Base-by-base conservation (phyloP, 805 yeast genomes). In the Lipomyces lipofer region DNA sequence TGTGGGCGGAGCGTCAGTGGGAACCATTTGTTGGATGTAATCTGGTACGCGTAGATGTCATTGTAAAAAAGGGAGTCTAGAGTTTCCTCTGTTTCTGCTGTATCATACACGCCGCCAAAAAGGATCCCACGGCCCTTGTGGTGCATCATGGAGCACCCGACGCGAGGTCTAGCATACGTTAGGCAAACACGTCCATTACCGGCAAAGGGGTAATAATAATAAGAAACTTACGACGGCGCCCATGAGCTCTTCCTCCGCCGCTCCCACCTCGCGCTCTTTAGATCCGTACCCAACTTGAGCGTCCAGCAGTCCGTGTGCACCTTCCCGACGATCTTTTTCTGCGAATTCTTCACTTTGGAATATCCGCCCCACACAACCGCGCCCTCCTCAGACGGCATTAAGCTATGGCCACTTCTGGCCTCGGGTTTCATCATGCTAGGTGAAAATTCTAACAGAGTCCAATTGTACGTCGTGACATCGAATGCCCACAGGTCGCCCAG, bases 41-140 rank as follows among this genome's bases (percentile, higher is more conserved):
- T 75, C 59, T 90, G 95, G 68, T 88, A 92, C 1, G 95, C 85
- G 64, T 82, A 82, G 47, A 92, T 70, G 56, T 84, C 83, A 68
- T 91, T 90, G 72, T 80, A 92, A 69, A 91, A 92, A 45, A 80
- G 82, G 1, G 96, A 88, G 43, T 86, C 92, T 57, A 92, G 73
- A 50, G 86, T 81, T 71, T 94, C 98, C 69, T 92, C 98, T 12
- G 96, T 92, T 71, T 92, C 99, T 63, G 91, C 96, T 58, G 80
- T 87, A 70, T 92, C 98, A 65, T 81, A 91, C 12, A 94, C 99
- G 64, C 98, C 98, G 35, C 98, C 98, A 73, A 92, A 94, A 66
- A 91, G 65, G 8, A 92, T 78, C 54, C 97, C 97, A 73, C 97
- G 82, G 54, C 95, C 95, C 64, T 88, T 86, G 71, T 92, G 98